Conservation (phyloP, 129 eudicot species). For the Kitagawia praeruptora region DNA sequence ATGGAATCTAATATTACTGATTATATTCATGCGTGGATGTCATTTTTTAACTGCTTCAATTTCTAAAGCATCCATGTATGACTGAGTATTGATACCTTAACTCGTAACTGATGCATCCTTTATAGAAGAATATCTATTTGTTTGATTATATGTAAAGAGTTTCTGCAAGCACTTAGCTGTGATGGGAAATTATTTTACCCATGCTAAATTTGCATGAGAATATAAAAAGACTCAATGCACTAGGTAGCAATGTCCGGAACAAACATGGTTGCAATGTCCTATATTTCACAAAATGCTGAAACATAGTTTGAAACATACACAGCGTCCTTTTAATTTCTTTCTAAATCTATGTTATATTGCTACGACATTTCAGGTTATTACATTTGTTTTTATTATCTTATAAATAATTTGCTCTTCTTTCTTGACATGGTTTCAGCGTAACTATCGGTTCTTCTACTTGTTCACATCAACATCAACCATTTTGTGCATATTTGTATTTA, state of each 20-base stretch:
- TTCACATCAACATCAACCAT: constrained; percentile 81
- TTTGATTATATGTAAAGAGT: neutral
- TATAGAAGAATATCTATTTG: too few relatives aligned
- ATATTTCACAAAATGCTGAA: neutral
- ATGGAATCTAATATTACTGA: neutral
- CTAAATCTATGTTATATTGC: neutral
- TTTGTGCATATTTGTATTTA: constrained; percentile 71
- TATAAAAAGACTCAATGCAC: neutral
- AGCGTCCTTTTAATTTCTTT: neutral
- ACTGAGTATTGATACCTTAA: neutral
- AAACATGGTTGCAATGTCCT: too few relatives aligned
- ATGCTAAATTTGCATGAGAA: neutral
- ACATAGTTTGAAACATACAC: neutral
- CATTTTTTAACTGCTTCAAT: neutral
- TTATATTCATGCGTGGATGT: neutral
- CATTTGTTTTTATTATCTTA: neutral
- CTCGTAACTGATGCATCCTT: neutral
- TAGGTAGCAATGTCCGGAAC: neutral
- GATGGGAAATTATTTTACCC: neutral
- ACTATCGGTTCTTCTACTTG: constrained; percentile 91
- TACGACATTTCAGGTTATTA: neutral
- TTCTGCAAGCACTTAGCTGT: neutral
- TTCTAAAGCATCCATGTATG: neutral
- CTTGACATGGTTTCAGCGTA: constrained; percentile 57
- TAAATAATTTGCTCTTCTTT: constrained; percentile 3